Percentiles rank a stretch among this genome's conserved stretches.
These are phyloP conservation scores for Harringtonia aguacate DNA, from an alignment of 2,329 filamentous ascomycete genomes.

Conservation along the genomic window DNA sequence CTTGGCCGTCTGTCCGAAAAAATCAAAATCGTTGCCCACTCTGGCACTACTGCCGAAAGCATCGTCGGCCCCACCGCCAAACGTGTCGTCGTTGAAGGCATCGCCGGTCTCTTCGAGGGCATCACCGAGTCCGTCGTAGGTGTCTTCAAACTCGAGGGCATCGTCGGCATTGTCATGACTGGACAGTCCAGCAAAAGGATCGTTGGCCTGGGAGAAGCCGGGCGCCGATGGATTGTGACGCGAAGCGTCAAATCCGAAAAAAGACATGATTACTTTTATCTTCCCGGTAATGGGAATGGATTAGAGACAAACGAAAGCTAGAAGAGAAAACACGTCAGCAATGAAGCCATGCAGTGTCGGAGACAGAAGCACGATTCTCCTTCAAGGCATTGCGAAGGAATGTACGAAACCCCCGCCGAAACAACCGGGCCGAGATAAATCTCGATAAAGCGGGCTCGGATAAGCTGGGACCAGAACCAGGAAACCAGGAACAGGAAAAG, in stretches of 20 bases:
- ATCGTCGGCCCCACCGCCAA: too few relatives aligned
- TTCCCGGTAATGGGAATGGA: too few relatives aligned
- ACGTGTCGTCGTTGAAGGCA: slow-evolving; percentile 94
- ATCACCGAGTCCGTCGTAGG: slow-evolving; percentile 89
- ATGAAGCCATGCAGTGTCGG: too few relatives aligned
- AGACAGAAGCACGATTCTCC: too few relatives aligned
- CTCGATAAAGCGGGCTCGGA: too few relatives aligned
- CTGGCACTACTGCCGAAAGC: too few relatives aligned
- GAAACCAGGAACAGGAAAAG: too few relatives aligned
- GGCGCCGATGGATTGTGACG: slow-evolving; percentile 58
- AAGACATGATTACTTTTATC: slow-evolving; percentile 54
- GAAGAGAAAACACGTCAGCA: not conserved
- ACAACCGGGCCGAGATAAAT: too few relatives aligned
- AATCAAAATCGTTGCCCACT: slow-evolving; percentile 92
- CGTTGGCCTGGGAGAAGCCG: slow-evolving; percentile 72
- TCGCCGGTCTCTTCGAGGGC: slow-evolving; percentile 86
- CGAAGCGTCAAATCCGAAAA: slow-evolving; percentile 77
- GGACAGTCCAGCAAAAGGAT: slow-evolving; percentile 81
- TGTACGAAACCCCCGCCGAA: too few relatives aligned
- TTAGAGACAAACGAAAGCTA: not conserved
- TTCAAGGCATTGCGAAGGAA: too few relatives aligned
- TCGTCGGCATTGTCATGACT: slow-evolving; percentile 50
- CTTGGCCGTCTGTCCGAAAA: slow-evolving; percentile 85
- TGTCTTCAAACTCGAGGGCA: slow-evolving; percentile 79
- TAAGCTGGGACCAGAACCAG: too few relatives aligned